Base-by-base conservation (phyloP, 345 rosid species). In the Eucalyptus regnans region DNA sequence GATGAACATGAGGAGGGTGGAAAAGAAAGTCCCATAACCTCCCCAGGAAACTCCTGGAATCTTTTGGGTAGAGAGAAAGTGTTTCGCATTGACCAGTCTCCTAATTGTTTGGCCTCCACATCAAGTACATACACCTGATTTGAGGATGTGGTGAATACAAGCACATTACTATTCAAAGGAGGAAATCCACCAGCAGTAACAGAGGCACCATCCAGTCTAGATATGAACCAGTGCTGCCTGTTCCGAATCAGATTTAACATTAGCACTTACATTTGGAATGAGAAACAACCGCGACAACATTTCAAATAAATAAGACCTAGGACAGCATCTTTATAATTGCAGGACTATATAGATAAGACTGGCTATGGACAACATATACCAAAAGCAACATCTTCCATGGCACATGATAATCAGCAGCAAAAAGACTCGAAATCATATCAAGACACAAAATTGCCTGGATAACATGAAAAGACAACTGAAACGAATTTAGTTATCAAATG, bases 181-280 rank as follows among this genome's bases (percentile, higher is more conserved):
- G 97, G 95, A 88, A 97, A 96, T 88, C 98, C 99, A 90, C 94
- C 99, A 86, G 99, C 97, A 48, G 98, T 92, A 68, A 97, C 96
- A 81, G 98, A 96, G 89, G 99, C 98, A 89, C 98, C 98, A 88
- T 96, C 96, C 91, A 97, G 92, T 91, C 98, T 96, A 86, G 98
- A 94, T 87, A 96, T 95, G 92, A 96, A 96, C 99, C 99, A 97
- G 86, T 97, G 99, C 90, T 97, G 99, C 94, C 99, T 97, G 94
- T 88, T 89, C 86, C 52, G 33, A 86, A 50, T 86, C 71, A 89
- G 68, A 90, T 25, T 83, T 60, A 68, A 86, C n/a, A 64, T 66
- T 79, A 88, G 33, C 79, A 60, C 60, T 80, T 68, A 46, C 52
- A 87, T 25, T 60, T 52, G 87, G 84, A 60, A 56, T 56, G 81